Evolutionary conservation across 805 yeast species (phyloP).

Genomic region (Saturnispora sekii): DNA sequence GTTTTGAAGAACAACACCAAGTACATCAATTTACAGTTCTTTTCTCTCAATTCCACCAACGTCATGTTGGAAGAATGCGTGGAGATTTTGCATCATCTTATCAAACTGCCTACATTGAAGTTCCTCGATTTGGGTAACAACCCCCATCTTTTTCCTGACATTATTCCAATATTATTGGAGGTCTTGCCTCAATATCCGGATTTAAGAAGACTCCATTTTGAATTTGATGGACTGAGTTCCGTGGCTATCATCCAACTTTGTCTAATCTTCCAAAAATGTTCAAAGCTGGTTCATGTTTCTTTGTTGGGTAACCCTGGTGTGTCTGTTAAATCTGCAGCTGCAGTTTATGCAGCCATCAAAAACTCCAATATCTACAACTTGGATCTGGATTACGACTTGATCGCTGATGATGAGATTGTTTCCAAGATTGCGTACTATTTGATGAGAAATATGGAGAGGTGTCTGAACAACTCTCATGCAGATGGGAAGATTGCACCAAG

Average conservation of each 20-base stretch:
- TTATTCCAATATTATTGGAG: constrained; percentile 35
- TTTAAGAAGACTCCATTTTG: constrained; percentile 44
- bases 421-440: constrained; percentile 47
- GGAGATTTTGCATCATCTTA: constrained; percentile 31
- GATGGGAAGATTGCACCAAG: background rate
- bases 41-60: constrained; percentile 43
- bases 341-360: constrained; percentile 43
- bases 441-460: constrained; percentile 47
- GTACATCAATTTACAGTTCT: constrained; percentile 33
- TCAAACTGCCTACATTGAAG: constrained; percentile 32
- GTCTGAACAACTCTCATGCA: constrained; percentile 20
- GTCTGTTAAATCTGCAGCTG: constrained; percentile 34
- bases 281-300: constrained; percentile 43
- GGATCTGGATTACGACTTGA: constrained; percentile 42
- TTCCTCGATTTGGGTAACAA: constrained; percentile 46
- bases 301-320: constrained; percentile 42
- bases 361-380: constrained; percentile 39
- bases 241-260: constrained; percentile 40
- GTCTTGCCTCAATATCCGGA: constrained; percentile 36
- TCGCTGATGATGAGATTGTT: constrained; percentile 40
- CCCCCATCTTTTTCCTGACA: constrained; percentile 42
- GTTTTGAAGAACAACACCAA: constrained; percentile 25
- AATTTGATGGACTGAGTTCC: constrained; percentile 39
- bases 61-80: constrained; percentile 31
- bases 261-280: constrained; percentile 37